phyloP scores from a whole-genome alignment of 2,329 filamentous ascomycete genomes.

The Penicillium sp. region DNA sequence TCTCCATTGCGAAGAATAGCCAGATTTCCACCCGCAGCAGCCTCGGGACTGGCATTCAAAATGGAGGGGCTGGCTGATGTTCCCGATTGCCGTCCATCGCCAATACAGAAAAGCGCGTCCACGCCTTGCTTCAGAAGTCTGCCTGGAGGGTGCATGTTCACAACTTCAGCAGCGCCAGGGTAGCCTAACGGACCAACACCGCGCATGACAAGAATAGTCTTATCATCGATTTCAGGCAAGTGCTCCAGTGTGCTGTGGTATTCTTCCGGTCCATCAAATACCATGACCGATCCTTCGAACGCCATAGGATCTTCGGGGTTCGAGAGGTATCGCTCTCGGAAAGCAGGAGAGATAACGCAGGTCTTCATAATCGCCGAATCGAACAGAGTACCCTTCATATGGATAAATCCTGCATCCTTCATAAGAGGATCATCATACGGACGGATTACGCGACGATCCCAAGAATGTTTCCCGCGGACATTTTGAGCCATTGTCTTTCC shows the following conservation, averaged over 20 bases:
- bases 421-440: constrained; percentile 49
- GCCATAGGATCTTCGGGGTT: constrained; percentile 50
- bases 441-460: constrained; percentile 52
- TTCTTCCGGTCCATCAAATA: constrained; percentile 55
- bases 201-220: constrained; percentile 50
- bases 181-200: constrained; percentile 52
- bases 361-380: constrained; percentile 57
- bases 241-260: constrained; percentile 48
- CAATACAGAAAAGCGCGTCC: constrained; percentile 52
- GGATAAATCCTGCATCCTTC: constrained; percentile 53
- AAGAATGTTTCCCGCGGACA: constrained; percentile 40
- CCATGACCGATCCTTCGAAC: constrained; percentile 49
- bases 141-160: constrained; percentile 54
- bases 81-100: constrained; percentile 57
- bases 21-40: constrained; percentile 55
- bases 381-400: constrained; percentile 51
- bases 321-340: constrained; percentile 47
- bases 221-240: constrained; percentile 38
- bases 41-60: constrained; percentile 57
- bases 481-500: constrained; percentile 22
- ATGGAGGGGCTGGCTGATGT: constrained; percentile 58
- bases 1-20: constrained; percentile 54
- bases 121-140: constrained; percentile 49
- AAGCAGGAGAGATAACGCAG: constrained; percentile 50
- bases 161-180: constrained; percentile 53